phyloP scores from a whole-genome alignment of 257 asterid species.

The Penstemon davidsonii region DNA sequence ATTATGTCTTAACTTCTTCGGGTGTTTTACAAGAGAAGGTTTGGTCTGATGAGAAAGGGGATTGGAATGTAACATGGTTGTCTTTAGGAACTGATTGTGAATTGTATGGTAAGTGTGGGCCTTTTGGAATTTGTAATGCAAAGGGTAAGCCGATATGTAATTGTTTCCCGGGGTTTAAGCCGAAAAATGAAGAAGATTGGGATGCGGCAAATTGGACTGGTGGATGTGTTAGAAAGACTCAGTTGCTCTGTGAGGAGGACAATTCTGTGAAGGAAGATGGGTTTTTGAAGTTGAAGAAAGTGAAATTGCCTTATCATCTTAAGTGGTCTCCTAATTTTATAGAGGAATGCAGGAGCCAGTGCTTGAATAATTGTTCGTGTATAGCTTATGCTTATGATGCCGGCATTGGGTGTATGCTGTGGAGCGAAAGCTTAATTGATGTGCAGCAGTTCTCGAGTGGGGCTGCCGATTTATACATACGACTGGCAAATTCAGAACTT shows the following conservation, averaged over 20 bases:
- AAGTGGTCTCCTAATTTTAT: conserved; percentile 31
- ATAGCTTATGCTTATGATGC: conserved; percentile 54
- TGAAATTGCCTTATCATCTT: conserved; percentile 72
- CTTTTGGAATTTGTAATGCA: conserved; percentile 48
- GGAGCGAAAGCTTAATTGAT: conserved; percentile 64
- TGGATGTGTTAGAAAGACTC: conserved; percentile 51
- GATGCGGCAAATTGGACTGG: conserved; percentile 46
- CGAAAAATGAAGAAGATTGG: conserved; percentile 50
- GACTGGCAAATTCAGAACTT: conserved; percentile 58
- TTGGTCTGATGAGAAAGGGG: conserved; percentile 36
- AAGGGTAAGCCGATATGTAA: conserved; percentile 33
- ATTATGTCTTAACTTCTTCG: too few species aligned
- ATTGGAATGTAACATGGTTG: conserved; percentile 46
- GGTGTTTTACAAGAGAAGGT: conserved; percentile 28
- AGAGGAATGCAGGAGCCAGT: conserved; percentile 40
- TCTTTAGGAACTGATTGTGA: conserved; percentile 56
- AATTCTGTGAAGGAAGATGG: conserved; percentile 51
- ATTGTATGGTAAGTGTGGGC: conserved; percentile 57
- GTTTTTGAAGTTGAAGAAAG: conserved; percentile 38
- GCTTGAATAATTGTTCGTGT: conserved; percentile 69
- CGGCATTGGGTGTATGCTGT: conserved; percentile 65
- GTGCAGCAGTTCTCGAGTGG: conserved; percentile 49
- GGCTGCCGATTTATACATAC: conserved; percentile 53
- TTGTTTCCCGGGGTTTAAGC: conserved; percentile 59
- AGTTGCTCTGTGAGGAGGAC: conserved; percentile 16